phyloP scores from a whole-genome alignment of 352 stramenopile species.

The Phytophthora cryptogea region DNA sequence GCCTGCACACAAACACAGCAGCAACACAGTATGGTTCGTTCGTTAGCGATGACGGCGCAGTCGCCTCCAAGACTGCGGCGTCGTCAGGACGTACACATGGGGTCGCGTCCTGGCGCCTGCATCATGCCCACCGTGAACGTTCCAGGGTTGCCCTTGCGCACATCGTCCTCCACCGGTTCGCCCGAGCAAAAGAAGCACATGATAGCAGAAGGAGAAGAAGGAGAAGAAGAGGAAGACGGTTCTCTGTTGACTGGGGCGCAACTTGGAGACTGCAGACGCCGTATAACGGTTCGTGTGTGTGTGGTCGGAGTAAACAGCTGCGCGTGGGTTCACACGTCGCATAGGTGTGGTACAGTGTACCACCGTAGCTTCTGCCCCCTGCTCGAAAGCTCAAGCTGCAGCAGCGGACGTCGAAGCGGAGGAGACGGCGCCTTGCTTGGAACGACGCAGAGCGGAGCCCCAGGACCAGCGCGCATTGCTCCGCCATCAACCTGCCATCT shows the following conservation, averaged over 20 bases:
- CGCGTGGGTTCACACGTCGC: slow-evolving; percentile 17
- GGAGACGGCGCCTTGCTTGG: too few species aligned
- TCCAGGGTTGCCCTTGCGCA: slow-evolving; percentile 68
- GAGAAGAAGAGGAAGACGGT: not conserved
- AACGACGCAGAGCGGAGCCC: too few species aligned
- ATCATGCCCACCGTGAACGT: slow-evolving; percentile 91
- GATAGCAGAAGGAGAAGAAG: not conserved
- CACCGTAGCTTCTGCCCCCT: slow-evolving; percentile 19
- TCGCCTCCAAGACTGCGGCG: not conserved
- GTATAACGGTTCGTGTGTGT: slow-evolving; percentile 1
- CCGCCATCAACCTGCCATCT: too few species aligned
- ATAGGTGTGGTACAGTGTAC: slow-evolving; percentile 23
- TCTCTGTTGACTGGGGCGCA: slow-evolving; percentile 1
- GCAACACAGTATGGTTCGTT: not conserved
- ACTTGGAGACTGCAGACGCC: slow-evolving; percentile 10
- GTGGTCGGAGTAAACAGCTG: slow-evolving; percentile 9
- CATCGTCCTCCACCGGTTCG: slow-evolving; percentile 68
- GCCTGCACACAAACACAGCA: slow-evolving; percentile 31
- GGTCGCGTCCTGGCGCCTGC: slow-evolving; percentile 75
- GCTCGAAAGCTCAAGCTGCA: slow-evolving; percentile 19
- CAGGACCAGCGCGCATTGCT: too few species aligned
- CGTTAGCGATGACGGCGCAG: not conserved
- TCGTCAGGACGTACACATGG: slow-evolving; percentile 69
- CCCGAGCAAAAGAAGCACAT: slow-evolving; percentile 79
- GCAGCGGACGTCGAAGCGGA: too few species aligned